Conservation (phyloP, 208 protist genomes). For the Trypanosoma brucei region DNA sequence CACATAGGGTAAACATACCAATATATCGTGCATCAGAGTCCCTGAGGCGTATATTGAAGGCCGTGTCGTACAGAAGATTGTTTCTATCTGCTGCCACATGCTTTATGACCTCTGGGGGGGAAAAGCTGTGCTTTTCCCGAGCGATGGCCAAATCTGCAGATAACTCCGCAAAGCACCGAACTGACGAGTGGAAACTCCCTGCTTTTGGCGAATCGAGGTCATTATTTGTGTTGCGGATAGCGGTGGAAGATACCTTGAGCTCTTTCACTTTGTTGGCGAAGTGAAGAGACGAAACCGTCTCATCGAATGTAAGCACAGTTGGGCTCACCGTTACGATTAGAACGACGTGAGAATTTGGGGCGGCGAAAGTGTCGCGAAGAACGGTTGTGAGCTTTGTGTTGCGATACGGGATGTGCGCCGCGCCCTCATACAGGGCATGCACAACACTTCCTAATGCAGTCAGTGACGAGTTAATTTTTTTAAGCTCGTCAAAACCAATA, state of each 20-base stretch:
- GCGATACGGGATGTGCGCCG: constrained; percentile 81
- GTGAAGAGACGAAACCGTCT: constrained; percentile 84
- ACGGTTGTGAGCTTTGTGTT: constrained; percentile 86
- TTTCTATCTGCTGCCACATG: constrained; percentile 5
- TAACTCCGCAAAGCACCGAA: constrained; percentile 56
- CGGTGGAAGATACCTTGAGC: constrained; percentile 55
- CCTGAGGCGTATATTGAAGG: constrained; percentile 7
- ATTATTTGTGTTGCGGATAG: constrained; percentile 24
- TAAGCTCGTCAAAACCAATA: constrained; percentile 76
- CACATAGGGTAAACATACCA: constrained; percentile 28
- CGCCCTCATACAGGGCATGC: constrained; percentile 74
- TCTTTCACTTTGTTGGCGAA: constrained; percentile 91
- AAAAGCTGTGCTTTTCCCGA: constrained; percentile 8
- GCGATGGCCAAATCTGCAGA: constrained; percentile 70
- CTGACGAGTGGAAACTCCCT: constrained; percentile 51
- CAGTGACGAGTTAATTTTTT: constrained; percentile 90
- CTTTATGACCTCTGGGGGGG: constrained; percentile 9
- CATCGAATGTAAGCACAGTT: constrained; percentile 68
- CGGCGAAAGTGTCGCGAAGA: constrained; percentile 81
- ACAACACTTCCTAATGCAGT: constrained; percentile 92
- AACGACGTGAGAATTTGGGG: constrained; percentile 67
- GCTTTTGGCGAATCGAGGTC: constrained; percentile 33
- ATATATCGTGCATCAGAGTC: constrained; percentile 14
- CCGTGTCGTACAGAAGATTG: constrained; percentile 20
- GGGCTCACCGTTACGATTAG: constrained; percentile 87